A percentile compares a stretch with the other conserved stretches of the same genome.
Conservation (phyloP, 768 basidiomycete species). For the Mycena galopus region DNA sequence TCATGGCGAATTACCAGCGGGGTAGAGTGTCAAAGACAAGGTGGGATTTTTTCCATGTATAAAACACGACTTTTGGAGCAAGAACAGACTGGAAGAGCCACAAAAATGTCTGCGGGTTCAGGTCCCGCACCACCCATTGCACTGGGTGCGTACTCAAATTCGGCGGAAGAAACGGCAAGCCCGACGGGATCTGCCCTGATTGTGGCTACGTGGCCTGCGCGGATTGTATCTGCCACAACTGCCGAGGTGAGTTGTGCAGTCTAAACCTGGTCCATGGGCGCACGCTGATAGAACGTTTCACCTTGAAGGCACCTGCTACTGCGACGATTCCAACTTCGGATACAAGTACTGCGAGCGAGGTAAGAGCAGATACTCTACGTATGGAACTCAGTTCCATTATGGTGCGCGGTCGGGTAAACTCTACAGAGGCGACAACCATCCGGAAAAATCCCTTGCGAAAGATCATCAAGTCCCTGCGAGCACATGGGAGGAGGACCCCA, state of each 20-base stretch:
- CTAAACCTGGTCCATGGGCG: neutral
- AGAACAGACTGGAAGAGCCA: slow-evolving; percentile 13
- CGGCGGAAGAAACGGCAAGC: neutral
- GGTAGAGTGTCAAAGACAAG: neutral
- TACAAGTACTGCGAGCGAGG: slow-evolving; percentile 12
- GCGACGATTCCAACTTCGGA: slow-evolving; percentile 15
- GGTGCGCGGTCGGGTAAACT: too few relatives aligned
- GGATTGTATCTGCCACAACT: neutral
- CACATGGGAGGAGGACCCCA: too few relatives aligned
- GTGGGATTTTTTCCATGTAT: neutral
- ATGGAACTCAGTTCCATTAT: neutral
- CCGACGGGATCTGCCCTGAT: slow-evolving; percentile 4
- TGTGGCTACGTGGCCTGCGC: slow-evolving; percentile 11
- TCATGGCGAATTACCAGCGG: neutral
- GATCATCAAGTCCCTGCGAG: too few relatives aligned
- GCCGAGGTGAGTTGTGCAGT: neutral
- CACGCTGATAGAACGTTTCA: neutral
- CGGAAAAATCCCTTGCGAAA: too few relatives aligned
- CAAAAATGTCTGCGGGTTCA: neutral
- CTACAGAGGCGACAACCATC: too few relatives aligned
- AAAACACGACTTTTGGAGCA: neutral
- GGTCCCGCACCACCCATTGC: slow-evolving; percentile 11
- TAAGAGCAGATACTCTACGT: neutral
- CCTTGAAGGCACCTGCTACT: slow-evolving; percentile 17
- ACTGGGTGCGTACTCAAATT: slow-evolving; percentile 2